Percentiles rank a stretch among this genome's conserved stretches.
These are phyloP conservation scores for Epithele typhae DNA, from an alignment of 768 basidiomycete species.

Conservation along the genomic window DNA sequence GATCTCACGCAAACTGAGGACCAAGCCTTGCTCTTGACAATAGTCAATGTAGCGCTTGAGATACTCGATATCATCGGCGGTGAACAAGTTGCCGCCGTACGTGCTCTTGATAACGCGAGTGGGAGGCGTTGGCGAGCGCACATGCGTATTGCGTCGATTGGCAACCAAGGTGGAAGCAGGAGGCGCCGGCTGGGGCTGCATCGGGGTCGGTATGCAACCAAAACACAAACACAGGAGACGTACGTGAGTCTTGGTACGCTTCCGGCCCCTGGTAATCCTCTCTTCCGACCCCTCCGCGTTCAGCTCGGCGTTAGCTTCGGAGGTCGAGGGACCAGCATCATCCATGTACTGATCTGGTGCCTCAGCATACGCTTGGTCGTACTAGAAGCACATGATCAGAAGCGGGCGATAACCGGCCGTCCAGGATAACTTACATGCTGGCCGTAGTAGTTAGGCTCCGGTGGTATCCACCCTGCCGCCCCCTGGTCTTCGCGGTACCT, in stretches of 20 bases:
- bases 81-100: conserved; percentile 86
- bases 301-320: conserved; percentile 35
- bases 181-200: conserved; percentile 49
- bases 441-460: conserved; percentile 6
- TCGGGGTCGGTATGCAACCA: not conserved
- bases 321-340: conserved; percentile 43
- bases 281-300: conserved; percentile 17
- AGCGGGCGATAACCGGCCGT: too few species aligned
- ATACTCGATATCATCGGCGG: conserved; percentile 77
- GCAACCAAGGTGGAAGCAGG: conserved; percentile 63
- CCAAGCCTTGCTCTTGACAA: conserved; percentile 82
- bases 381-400: too few species aligned
- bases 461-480: not conserved
- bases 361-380: conserved; percentile 55
- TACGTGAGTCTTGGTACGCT: conserved; percentile 60
- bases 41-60: conserved; percentile 88
- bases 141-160: conserved; percentile 60
- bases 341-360: conserved; percentile 47
- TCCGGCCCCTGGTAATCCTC: conserved; percentile 61
- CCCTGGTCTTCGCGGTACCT: conserved; percentile 59
- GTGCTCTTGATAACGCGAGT: conserved; percentile 83
- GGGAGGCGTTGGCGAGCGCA: conserved; percentile 81
- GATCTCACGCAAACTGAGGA: conserved; percentile 72
- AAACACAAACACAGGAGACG: not conserved
- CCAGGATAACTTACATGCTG: conserved; percentile 20